Conservation (phyloP, 148 eudicot species). For the Chenopodium suecicum region DNA sequence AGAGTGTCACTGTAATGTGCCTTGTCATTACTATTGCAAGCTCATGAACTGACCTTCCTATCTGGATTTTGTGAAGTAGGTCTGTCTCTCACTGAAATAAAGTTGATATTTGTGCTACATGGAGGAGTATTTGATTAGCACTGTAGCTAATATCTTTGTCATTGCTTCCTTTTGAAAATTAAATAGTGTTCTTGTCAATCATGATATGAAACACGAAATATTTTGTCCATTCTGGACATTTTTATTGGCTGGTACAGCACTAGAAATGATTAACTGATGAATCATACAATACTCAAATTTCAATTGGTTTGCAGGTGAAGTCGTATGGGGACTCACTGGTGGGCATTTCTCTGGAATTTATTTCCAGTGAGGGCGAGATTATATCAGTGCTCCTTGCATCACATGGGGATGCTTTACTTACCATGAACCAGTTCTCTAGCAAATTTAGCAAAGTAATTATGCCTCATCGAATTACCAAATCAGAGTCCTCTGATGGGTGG, state of each 20-base stretch:
- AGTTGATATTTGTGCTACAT: neutral
- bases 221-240: neutral
- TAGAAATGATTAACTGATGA: neutral
- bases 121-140: neutral
- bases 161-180: neutral
- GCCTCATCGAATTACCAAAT: constrained; percentile 54
- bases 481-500: constrained; percentile 56
- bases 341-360: constrained; percentile 63
- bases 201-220: neutral
- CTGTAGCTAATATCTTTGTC: neutral
- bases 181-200: neutral
- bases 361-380: constrained; percentile 36
- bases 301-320: constrained; percentile 53
- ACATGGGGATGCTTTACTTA: constrained; percentile 47
- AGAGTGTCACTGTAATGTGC: neutral
- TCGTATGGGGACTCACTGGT: constrained; percentile 62
- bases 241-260: neutral
- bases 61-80: neutral
- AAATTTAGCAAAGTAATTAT: constrained; percentile 52
- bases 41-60: neutral
- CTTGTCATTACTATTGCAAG: neutral
- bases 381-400: constrained; percentile 70
- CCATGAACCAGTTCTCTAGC: constrained; percentile 52
- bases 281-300: neutral
- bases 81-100: neutral